Conservation (phyloP, 768 basidiomycete species). For the Podaxis pistillaris region DNA sequence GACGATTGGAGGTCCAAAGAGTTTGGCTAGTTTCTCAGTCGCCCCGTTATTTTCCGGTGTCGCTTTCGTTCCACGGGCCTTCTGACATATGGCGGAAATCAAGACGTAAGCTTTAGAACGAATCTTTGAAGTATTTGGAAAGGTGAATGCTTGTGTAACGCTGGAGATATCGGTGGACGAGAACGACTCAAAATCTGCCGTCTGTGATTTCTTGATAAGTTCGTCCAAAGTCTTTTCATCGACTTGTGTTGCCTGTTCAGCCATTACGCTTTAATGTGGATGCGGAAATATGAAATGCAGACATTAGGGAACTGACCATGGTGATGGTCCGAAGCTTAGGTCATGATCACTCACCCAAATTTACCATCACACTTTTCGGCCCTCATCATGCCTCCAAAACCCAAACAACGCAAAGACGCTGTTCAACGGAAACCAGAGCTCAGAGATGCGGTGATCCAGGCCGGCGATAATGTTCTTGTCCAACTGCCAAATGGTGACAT, state of each 20-base stretch:
- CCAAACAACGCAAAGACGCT: not conserved
- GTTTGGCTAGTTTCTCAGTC: conserved; percentile 46
- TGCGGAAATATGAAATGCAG: not conserved
- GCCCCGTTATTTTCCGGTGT: conserved; percentile 38
- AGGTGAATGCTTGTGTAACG: conserved; percentile 50
- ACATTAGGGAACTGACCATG: not conserved
- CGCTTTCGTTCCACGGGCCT: conserved; percentile 39
- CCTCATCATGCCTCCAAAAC: conserved; percentile 7
- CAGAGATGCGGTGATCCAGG: conserved; percentile 40
- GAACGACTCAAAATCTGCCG: conserved; percentile 30
- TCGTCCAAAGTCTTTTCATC: conserved; percentile 7
- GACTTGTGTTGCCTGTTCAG: not conserved
- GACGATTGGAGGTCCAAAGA: conserved; percentile 51
- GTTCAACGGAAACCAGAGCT: not conserved
- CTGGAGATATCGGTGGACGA: conserved; percentile 53
- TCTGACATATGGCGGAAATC: conserved; percentile 68
- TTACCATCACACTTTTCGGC: not conserved
- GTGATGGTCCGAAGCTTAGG: not conserved
- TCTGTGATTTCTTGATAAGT: conserved; percentile 10
- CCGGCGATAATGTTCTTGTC: conserved; percentile 78
- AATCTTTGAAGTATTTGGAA: conserved; percentile 29
- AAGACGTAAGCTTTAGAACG: conserved; percentile 72
- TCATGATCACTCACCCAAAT: conserved; percentile 10
- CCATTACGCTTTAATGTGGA: not conserved
- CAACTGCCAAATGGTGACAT: conserved; percentile 78